Evolutionary conservation across 2,329 filamentous ascomycete species (phyloP).

Genomic region (Hypoxylon sp.): DNA sequence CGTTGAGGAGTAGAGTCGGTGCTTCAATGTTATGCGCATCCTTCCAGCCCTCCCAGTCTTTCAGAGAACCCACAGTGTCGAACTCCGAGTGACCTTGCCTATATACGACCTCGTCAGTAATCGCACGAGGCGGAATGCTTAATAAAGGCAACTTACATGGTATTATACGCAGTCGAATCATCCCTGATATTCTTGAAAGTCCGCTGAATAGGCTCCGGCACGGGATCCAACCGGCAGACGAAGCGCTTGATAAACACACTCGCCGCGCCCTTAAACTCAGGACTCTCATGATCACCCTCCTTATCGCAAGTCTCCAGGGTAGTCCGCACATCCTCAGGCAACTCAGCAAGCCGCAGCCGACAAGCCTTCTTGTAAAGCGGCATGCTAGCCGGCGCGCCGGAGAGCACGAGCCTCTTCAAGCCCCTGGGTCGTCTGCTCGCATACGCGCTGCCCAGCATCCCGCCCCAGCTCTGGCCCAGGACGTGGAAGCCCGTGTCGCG

Average conservation of each 20-base stretch:
- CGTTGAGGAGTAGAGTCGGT: slow-evolving; percentile 26
- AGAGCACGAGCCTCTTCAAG: slow-evolving; percentile 36
- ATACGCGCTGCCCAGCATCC: slow-evolving; percentile 36
- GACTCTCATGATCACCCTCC: slow-evolving; percentile 35
- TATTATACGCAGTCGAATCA: slow-evolving; percentile 36
- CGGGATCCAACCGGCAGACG: slow-evolving; percentile 37
- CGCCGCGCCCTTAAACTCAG: slow-evolving; percentile 32
- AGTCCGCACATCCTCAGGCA: slow-evolving; percentile 33
- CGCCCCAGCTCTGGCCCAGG: slow-evolving; percentile 38
- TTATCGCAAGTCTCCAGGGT: slow-evolving; percentile 34
- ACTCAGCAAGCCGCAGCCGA: slow-evolving; percentile 26
- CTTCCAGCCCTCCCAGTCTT: slow-evolving; percentile 41
- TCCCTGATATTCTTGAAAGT: slow-evolving; percentile 37
- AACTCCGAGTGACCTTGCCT: slow-evolving; percentile 45
- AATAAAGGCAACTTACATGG: slow-evolving; percentile 33
- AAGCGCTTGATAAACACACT: slow-evolving; percentile 28
- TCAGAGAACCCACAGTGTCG: slow-evolving; percentile 36
- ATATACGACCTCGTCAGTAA: background rate
- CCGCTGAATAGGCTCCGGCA: slow-evolving; percentile 33
- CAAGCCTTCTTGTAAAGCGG: slow-evolving; percentile 34
- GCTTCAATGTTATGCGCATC: slow-evolving; percentile 37
- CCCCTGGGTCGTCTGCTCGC: slow-evolving; percentile 28
- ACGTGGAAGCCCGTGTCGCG: slow-evolving; percentile 27
- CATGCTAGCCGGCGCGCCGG: slow-evolving; percentile 40
- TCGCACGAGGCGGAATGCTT: background rate